Percentiles rank a stretch among this genome's conserved stretches.
Evolutionary conservation across 2,329 filamentous ascomycete genomes (phyloP).

Genomic region (Beauveria bassiana): DNA sequence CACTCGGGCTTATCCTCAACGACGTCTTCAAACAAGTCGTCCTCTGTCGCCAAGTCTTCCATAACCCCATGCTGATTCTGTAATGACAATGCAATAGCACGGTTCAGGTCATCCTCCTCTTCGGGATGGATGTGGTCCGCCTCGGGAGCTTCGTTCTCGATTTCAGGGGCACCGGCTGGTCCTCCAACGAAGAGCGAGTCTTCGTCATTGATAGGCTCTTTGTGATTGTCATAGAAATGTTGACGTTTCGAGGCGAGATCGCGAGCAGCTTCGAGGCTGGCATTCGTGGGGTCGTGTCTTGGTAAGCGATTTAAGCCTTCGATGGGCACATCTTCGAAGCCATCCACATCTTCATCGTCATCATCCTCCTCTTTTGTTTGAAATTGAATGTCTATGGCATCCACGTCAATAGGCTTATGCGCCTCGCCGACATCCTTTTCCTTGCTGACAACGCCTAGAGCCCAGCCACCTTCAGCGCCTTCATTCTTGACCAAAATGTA

Average conservation of each 20-base stretch:
- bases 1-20: conserved; percentile 38
- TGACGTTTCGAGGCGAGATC: conserved; percentile 20
- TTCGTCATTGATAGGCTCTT: conserved; percentile 22
- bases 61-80: conserved; percentile 48
- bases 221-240: conserved; percentile 20
- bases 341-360: conserved; percentile 60
- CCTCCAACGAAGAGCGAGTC: conserved; percentile 42
- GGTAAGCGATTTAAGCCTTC: conserved; percentile 81
- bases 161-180: conserved; percentile 18
- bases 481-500: conserved; percentile 97
- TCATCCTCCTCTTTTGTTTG: conserved; percentile 51
- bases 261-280: conserved; percentile 20
- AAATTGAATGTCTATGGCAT: conserved; percentile 53
- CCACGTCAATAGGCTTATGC: conserved; percentile 88
- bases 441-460: conserved; percentile 83
- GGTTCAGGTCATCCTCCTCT: conserved; percentile 58
- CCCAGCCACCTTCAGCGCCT: conserved; percentile 91
- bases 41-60: conserved; percentile 27
- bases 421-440: conserved; percentile 71
- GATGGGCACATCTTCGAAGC: conserved; percentile 89
- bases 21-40: conserved; percentile 43
- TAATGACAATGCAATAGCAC: conserved; percentile 80
- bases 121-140: conserved; percentile 32
- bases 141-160: conserved; percentile 21
- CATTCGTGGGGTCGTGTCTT: conserved; percentile 33